phyloP scores from a whole-genome alignment of 371 early-diverging fungal species.

The Lichtheimia ornata region DNA sequence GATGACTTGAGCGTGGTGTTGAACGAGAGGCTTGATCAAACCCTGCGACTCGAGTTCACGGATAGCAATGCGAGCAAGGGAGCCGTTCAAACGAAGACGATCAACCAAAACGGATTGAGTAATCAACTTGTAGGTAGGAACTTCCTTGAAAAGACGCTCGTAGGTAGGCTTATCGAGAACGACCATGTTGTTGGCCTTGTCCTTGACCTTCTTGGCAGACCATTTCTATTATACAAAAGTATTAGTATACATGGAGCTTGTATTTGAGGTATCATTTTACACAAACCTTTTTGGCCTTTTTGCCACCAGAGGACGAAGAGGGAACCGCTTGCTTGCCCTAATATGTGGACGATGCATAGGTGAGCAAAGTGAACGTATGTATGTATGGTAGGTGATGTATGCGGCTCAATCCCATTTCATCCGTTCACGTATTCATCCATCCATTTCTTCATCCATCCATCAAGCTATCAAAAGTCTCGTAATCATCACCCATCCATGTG shows the following conservation, averaged over 20 bases:
- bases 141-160: constrained; percentile 97
- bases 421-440: constrained; percentile 10
- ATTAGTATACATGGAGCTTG: constrained; percentile 4
- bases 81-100: constrained; percentile 97
- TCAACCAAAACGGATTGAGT: constrained; percentile 97
- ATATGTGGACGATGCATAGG: not conserved
- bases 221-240: constrained; percentile 66
- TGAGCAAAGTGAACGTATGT: too few species aligned
- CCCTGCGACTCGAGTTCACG: constrained; percentile 90
- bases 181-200: constrained; percentile 97
- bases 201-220: constrained; percentile 96
- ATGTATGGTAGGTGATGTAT: not conserved
- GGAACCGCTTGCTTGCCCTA: constrained; percentile 76
- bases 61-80: constrained; percentile 94
- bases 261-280: constrained; percentile 14
- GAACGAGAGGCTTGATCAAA: constrained; percentile 86
- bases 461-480: not conserved
- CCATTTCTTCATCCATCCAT: constrained; percentile 22
- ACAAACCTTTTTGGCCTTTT: constrained; percentile 79
- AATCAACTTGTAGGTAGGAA: constrained; percentile 98
- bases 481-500: too few species aligned
- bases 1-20: constrained; percentile 92
- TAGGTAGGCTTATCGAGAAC: constrained; percentile 89
- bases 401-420: not conserved
- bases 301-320: constrained; percentile 77